Evolutionary conservation across 352 stramenopile species (phyloP), one percentile per base, ranked within the genome.

Genomic region (Phytophthora litchii): DNA sequence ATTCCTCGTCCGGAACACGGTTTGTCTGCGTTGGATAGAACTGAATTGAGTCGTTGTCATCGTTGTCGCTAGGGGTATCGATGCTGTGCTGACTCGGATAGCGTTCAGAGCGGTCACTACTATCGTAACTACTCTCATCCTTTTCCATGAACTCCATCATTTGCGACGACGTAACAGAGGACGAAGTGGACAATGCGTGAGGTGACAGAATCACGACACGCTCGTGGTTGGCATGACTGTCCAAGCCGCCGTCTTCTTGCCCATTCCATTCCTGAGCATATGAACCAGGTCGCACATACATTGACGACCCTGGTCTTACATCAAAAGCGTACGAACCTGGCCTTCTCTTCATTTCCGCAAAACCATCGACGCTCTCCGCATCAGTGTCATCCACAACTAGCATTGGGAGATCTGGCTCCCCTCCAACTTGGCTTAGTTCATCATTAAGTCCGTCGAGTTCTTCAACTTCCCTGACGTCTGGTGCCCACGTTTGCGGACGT

Each of bases 91-190:
- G 57, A 35, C 48, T 63, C 17, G 23, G 35, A 43, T 58, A 64
- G 40, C 3, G 32, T 27, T 50, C 51, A 1, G 52, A 66, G 25
- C 20, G 36, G 11, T 19, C 44, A 44, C 67, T 67, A 21, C 54
- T 67, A 6, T 60, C 54, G 50, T 72, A 54, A 38, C 46, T 60
- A 42, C 62, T 68, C 14, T 64, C 58, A 36, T 74, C 67, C 32
- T 55, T 57, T 10, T 74, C 60, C 59, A 72, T 42, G 9, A 72
- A 51, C 16, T 56, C 37, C 3, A 65, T 44, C 57, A 74, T 53
- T 27, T 79, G 67, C 12, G 70, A 60, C 43, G 67, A 80, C 42
- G 72, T 68, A 12, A 80, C 37, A 19, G 72, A 80, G 2, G 67
- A 77, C 10, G 71, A 67, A 25, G 51, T 57, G 2, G 59, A 76